Base-by-base conservation (phyloP, 2,329 filamentous ascomycete genomes). In the Fusarium camptoceras region DNA sequence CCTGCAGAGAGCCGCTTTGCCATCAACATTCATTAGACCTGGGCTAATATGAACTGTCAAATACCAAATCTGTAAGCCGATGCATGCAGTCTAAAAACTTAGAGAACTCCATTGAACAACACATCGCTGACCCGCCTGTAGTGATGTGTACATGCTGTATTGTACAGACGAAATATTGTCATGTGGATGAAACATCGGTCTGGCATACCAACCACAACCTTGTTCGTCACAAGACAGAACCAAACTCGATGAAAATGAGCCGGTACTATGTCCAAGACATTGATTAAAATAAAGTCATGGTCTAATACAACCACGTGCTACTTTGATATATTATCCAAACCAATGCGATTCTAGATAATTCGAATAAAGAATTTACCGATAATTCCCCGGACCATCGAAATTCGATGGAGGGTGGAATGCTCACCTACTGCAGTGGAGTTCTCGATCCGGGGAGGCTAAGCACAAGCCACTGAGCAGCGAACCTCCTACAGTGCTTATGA, bases 391-490 rank as follows among this genome's bases (percentile, higher is more conserved):
- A 12, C 44, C 12, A 61, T 54, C 42, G 57, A 75, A 66, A 64
- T 49, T 37, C 34, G 34, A 37, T n/a, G 34, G 34, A 71, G 54
- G 28, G 61, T 66, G 71, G 68, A 71, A 69, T 70, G 55, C 60
- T 41, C 59, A 50, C n/a, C n/a, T n/a, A n/a, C 20, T 22, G 69
- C 64, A 59, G 58, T 60, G 72, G 60, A 59, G 62, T 61, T 31
- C 48, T 71, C 27, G 51, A 66, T 55, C 54, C 22, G 53, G 62
- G 66, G 71, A 68, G 68, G 64, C 73, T 75, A 60, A 73, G 73
- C 73, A 68, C 71, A 60, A 75, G 73, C 73, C 70, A 66, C 63
- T 69, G 60, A 71, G 54, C 60, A 64, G 57, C 55, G 62, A 66
- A 61, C 66, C 67, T 68, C 20, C 48, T 22, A 25, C 18, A 24